Evolutionary conservation across 441 rosid species (phyloP).

Genomic region (Macaranga tanarius): DNA sequence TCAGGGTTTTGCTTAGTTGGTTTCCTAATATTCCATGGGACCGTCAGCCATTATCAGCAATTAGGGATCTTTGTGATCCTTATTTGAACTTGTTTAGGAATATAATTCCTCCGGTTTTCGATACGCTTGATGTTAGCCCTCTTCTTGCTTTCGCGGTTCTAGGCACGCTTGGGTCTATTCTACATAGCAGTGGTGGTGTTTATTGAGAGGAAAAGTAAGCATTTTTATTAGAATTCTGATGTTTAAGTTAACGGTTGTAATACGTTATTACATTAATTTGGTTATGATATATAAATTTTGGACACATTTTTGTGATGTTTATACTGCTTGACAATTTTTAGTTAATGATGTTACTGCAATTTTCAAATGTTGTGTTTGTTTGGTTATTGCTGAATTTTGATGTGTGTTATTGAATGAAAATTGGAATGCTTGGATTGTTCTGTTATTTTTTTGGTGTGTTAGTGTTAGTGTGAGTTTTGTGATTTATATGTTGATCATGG

Average conservation of each 20-base stretch:
- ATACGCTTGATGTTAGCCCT: conserved; percentile 80
- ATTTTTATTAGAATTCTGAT: background rate
- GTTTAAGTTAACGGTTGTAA: conserved; percentile 4
- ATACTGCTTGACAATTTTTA: background rate
- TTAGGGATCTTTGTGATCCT: conserved; percentile 80
- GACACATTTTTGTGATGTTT: background rate
- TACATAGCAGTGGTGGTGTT: conserved; percentile 42
- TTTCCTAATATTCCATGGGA: conserved; percentile 93
- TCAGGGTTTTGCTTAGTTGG: conserved; percentile 91
- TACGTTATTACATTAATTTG: conserved; percentile 3
- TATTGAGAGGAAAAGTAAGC: conserved; percentile 17
- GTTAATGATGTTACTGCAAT: background rate
- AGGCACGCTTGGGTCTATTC: conserved; percentile 70
- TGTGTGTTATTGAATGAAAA: background rate
- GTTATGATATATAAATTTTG: conserved; percentile 6
- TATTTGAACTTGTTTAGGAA: conserved; percentile 82
- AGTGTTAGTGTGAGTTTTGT: too few relatives aligned
- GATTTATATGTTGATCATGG: too few relatives aligned
- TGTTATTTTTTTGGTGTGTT: too few relatives aligned
- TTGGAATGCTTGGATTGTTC: background rate
- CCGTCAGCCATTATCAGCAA: conserved; percentile 72
- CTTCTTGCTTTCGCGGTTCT: conserved; percentile 75
- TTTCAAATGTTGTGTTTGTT: background rate
- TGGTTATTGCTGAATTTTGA: background rate
- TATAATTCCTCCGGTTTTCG: conserved; percentile 68